Percentiles rank a stretch among this genome's conserved stretches.
Evolutionary conservation across 495 filamentous ascomycete genomes (phyloP).

Genomic region (Penicillium ochrochloron): DNA sequence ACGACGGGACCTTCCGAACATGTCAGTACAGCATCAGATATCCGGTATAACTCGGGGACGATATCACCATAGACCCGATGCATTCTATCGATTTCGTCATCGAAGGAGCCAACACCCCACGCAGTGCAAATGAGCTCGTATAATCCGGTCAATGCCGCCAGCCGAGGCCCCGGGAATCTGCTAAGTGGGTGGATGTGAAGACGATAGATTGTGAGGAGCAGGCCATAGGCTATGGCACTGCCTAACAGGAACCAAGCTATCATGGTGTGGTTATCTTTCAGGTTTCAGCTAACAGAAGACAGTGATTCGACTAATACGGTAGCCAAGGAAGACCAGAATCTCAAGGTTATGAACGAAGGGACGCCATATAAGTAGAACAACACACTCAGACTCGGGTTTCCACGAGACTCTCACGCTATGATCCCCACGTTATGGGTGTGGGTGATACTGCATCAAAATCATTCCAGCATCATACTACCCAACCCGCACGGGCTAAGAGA

Average conservation of each 20-base stretch:
- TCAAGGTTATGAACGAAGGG: not conserved
- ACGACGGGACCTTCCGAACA: conserved; percentile 29
- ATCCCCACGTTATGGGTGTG: not conserved
- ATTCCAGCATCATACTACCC: not conserved
- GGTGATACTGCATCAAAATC: conserved; percentile 18
- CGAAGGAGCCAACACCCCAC: conserved; percentile 44
- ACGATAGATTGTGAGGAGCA: conserved; percentile 37
- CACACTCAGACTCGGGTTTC: not conserved
- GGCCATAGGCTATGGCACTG: conserved; percentile 30
- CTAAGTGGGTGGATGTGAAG: conserved; percentile 45
- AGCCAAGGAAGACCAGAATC: not conserved
- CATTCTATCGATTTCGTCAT: conserved; percentile 46
- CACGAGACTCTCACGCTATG: not conserved
- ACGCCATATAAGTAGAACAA: not conserved
- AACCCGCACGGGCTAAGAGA: not conserved
- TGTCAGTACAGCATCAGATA: conserved; percentile 6
- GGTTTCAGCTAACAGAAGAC: not conserved
- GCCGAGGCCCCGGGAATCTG: conserved; percentile 50
- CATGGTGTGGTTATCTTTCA: conserved; percentile 12
- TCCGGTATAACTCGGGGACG: not conserved
- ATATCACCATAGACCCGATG: conserved; percentile 44
- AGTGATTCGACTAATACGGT: not conserved
- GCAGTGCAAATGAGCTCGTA: conserved; percentile 56
- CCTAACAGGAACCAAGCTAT: conserved; percentile 31
- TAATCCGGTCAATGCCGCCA: conserved; percentile 47